Evolutionary conservation across 345 rosid genomes (phyloP).

Genomic region (Rhizophora mangle): DNA sequence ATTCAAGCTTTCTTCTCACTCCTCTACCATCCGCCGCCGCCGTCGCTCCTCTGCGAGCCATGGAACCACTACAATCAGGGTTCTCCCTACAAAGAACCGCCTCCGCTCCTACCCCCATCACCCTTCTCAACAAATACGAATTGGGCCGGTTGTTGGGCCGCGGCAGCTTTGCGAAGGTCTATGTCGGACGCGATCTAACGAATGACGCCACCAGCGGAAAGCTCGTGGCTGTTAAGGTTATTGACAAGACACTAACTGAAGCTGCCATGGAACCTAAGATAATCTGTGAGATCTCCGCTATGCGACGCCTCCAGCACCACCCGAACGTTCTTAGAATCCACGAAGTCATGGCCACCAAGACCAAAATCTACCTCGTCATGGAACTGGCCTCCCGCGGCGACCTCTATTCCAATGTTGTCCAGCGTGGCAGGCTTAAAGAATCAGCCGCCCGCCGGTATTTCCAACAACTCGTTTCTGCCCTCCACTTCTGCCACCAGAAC

Average conservation of each 20-base stretch:
- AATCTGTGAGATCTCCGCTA: slow-evolving; percentile 67
- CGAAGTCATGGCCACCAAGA: slow-evolving; percentile 82
- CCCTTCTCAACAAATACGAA: slow-evolving; percentile 62
- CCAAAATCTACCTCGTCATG: slow-evolving; percentile 77
- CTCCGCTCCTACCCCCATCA: slow-evolving; percentile 18
- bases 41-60: background rate
- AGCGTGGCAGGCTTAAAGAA: slow-evolving; percentile 49
- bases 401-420: slow-evolving; percentile 44
- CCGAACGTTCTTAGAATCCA: slow-evolving; percentile 73
- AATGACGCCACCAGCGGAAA: slow-evolving; percentile 13
- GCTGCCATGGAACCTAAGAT: slow-evolving; percentile 58
- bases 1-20: background rate
- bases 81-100: slow-evolving; percentile 11
- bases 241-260: slow-evolving; percentile 50
- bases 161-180: slow-evolving; percentile 72
- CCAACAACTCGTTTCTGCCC: slow-evolving; percentile 77
- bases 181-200: slow-evolving; percentile 47
- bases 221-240: slow-evolving; percentile 59
- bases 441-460: slow-evolving; percentile 57
- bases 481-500: slow-evolving; percentile 69
- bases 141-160: slow-evolving; percentile 60
- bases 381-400: slow-evolving; percentile 83
- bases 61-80: slow-evolving; percentile 18
- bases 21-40: no score
- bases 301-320: slow-evolving; percentile 76